These are phyloP conservation scores for Cordyceps cicadae DNA, from an alignment of 2,329 filamentous ascomycete genomes.

Conservation along the genomic window DNA sequence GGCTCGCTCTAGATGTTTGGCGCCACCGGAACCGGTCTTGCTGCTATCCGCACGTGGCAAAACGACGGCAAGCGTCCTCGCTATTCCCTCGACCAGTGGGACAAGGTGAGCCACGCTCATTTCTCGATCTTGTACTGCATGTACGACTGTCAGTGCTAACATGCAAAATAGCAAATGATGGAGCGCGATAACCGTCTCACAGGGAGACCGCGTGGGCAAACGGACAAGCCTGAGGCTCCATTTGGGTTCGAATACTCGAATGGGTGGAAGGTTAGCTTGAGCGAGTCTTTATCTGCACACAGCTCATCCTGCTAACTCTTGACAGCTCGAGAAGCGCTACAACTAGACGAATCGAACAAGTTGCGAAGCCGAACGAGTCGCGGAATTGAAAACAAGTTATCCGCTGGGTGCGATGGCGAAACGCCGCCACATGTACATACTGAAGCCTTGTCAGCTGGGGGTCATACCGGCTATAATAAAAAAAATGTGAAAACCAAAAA, in stretches of 20 bases:
- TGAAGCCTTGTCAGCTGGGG: neutral
- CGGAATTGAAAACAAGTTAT: neutral
- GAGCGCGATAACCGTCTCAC: conserved; percentile 55
- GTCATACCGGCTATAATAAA: conserved; percentile 6
- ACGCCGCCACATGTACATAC: conserved; percentile 13
- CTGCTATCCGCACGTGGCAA: conserved; percentile 46
- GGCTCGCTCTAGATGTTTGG: conserved; percentile 50
- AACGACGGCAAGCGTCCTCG: conserved; percentile 55
- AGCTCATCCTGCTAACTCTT: neutral
- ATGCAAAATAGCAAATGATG: conserved; percentile 53
- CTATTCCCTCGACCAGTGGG: conserved; percentile 55
- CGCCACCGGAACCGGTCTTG: conserved; percentile 48
- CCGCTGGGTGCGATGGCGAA: neutral
- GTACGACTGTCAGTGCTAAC: conserved; percentile 20
- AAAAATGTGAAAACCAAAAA: conserved; percentile 1
- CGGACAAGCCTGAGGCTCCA: conserved; percentile 46
- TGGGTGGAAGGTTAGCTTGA: conserved; percentile 49
- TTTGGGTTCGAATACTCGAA: conserved; percentile 55
- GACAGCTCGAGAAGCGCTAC: conserved; percentile 47
- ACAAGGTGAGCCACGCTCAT: conserved; percentile 38
- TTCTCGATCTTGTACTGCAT: neutral
- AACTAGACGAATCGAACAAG: conserved; percentile 24
- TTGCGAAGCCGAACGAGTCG: neutral
- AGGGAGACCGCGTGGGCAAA: conserved; percentile 50
- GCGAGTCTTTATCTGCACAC: conserved; percentile 4